Conservation (phyloP, 2,329 filamentous ascomycete species). For the Hypoxylon sp. region DNA sequence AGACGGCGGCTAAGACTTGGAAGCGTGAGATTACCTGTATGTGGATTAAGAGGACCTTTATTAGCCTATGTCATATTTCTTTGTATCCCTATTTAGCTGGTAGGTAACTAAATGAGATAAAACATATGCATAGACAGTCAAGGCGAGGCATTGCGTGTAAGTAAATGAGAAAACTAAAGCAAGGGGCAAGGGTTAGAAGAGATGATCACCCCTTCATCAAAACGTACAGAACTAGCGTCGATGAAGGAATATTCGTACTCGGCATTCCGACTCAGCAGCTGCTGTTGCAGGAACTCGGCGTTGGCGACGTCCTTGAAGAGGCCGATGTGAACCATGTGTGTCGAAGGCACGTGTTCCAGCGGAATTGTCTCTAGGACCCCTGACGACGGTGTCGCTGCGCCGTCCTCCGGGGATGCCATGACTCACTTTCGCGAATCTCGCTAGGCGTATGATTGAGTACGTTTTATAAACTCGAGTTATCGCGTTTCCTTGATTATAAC, state of each 20-base stretch:
- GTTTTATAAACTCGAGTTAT: background rate
- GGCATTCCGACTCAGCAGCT: constrained; percentile 86
- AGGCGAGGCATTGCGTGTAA: background rate
- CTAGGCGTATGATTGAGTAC: background rate
- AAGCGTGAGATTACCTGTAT: constrained; percentile 76
- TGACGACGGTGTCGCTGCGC: constrained; percentile 6
- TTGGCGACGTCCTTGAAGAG: constrained; percentile 85
- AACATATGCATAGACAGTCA: background rate
- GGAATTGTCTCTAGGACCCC: constrained; percentile 72
- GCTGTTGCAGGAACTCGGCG: constrained; percentile 81
- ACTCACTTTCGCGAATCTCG: background rate
- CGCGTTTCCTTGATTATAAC: background rate
- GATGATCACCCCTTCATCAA: constrained; percentile 60
- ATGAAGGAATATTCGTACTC: constrained; percentile 95
- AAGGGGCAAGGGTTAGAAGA: background rate
- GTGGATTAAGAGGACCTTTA: background rate
- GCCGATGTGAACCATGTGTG: constrained; percentile 78
- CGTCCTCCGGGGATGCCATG: constrained; percentile 28
- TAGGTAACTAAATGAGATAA: background rate
- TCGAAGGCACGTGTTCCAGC: constrained; percentile 81
- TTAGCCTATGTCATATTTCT: background rate
- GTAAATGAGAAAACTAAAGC: background rate
- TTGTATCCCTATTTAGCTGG: background rate
- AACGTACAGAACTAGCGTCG: constrained; percentile 82
- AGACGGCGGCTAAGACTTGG: constrained; percentile 82